phyloP scores from a whole-genome alignment of 306 rosid species.

The Medicago arabica region DNA sequence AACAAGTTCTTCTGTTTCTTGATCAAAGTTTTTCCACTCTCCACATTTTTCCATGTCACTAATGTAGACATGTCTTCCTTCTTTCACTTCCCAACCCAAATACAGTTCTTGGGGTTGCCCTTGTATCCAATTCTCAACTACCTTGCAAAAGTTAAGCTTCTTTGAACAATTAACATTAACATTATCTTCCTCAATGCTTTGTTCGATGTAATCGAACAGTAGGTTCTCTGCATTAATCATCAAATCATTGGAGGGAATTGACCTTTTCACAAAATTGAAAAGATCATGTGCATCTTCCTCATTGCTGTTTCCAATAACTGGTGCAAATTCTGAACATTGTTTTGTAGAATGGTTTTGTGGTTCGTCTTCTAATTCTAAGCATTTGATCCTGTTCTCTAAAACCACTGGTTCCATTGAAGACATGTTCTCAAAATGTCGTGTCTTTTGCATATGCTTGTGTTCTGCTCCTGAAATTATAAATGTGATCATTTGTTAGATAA shows the following conservation, averaged over 20 bases:
- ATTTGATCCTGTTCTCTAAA: slow-evolving; percentile 56
- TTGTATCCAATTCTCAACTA: slow-evolving; percentile 60
- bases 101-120: slow-evolving; percentile 48
- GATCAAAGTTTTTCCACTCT: slow-evolving; percentile 51
- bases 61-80: slow-evolving; percentile 43
- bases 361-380: slow-evolving; percentile 42
- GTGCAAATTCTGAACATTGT: background rate
- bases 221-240: slow-evolving; percentile 50
- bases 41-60: slow-evolving; percentile 64
- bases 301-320: slow-evolving; percentile 2
- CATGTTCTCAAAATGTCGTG: slow-evolving; percentile 46
- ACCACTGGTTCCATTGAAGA: slow-evolving; percentile 52
- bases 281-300: background rate
- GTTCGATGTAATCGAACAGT: slow-evolving; percentile 62
- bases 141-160: slow-evolving; percentile 40
- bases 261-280: too few relatives aligned
- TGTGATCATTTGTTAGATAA: background rate
- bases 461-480: slow-evolving; percentile 47
- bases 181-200: slow-evolving; percentile 38
- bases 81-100: slow-evolving; percentile 65
- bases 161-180: background rate
- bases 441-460: slow-evolving; percentile 52
- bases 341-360: background rate
- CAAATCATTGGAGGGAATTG: background rate
- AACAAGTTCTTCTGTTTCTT: slow-evolving; percentile 47